phyloP scores from a whole-genome alignment of 768 basidiomycete genomes.

The Mycena olivaceomarginata region DNA sequence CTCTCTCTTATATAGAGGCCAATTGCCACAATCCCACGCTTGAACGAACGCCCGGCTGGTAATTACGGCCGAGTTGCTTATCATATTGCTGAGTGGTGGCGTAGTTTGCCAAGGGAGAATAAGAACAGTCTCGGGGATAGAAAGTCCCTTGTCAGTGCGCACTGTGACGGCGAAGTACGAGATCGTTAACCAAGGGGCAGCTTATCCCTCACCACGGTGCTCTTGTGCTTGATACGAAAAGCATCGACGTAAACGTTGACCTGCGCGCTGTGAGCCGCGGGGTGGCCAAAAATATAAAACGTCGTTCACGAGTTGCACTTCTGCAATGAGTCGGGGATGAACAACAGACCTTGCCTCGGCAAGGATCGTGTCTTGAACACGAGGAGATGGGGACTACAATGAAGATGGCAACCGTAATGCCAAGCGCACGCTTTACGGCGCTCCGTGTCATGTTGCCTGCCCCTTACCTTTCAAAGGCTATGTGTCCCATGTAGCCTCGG shows the following conservation, averaged over 20 bases:
- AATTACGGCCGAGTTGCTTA: too few species aligned
- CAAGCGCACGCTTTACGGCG: not conserved
- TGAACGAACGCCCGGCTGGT: too few species aligned
- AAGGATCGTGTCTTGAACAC: not conserved
- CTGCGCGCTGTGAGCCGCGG: not conserved
- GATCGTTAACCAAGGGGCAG: conserved; percentile 3
- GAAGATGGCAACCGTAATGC: not conserved
- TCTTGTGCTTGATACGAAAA: not conserved
- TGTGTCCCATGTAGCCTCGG: not conserved
- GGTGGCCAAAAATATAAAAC: not conserved
- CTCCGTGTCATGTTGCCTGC: too few species aligned
- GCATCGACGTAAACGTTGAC: not conserved
- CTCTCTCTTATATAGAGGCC: too few species aligned
- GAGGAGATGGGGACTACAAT: not conserved
- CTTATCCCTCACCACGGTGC: not conserved
- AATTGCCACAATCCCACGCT: too few species aligned
- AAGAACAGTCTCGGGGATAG: not conserved
- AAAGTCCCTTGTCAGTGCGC: not conserved
- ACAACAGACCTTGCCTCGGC: not conserved
- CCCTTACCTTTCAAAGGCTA: not conserved
- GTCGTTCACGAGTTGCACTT: not conserved
- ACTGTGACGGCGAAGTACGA: conserved; percentile 1
- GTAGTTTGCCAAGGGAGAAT: conserved; percentile 3
- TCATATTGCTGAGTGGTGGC: not conserved
- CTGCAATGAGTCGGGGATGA: not conserved